A percentile compares a stretch with the other conserved stretches of the same genome.
Evolutionary conservation across 75 land plant species (phyloP).

Genomic region (Pseudotsuga menziesii): DNA sequence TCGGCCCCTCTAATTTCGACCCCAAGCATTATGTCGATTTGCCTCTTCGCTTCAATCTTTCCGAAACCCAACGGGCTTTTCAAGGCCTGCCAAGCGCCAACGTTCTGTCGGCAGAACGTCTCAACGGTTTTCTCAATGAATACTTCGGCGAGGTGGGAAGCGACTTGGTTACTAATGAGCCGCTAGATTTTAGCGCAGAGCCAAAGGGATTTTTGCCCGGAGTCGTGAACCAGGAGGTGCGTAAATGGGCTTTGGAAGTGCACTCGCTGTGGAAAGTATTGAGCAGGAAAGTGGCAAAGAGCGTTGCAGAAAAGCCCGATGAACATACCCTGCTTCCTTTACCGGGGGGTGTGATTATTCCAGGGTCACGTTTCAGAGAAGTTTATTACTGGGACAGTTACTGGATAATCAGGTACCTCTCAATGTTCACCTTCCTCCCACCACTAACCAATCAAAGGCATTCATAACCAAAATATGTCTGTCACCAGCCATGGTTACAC

Average conservation of each 20-base stretch:
- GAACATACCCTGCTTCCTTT: constrained; percentile 75
- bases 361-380: constrained; percentile 86
- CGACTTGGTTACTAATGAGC: constrained; percentile 44
- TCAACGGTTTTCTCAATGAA: constrained; percentile 37
- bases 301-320: constrained; percentile 45
- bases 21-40: constrained; percentile 87
- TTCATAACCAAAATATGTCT: no score
- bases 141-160: constrained; percentile 60
- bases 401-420: constrained; percentile 77
- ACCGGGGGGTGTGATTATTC: constrained; percentile 54
- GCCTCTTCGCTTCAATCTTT: constrained; percentile 44
- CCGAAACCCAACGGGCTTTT: constrained; percentile 37
- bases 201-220: constrained; percentile 64
- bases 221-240: constrained; percentile 52
- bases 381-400: constrained; percentile 99
- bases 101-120: constrained; percentile 1
- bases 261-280: constrained; percentile 80
- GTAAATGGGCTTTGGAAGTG: constrained; percentile 81
- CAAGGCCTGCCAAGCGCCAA: constrained; percentile 7
- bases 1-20: constrained; percentile 56
- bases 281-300: constrained; percentile 51
- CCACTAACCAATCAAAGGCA: no score
- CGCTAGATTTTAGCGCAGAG: constrained; percentile 50
- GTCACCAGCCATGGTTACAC: no score
- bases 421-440: no score